Percentiles rank a stretch among this genome's conserved stretches.
These are phyloP conservation scores for Quercus glauca DNA, from an alignment of 306 rosid species.

Conservation along the genomic window DNA sequence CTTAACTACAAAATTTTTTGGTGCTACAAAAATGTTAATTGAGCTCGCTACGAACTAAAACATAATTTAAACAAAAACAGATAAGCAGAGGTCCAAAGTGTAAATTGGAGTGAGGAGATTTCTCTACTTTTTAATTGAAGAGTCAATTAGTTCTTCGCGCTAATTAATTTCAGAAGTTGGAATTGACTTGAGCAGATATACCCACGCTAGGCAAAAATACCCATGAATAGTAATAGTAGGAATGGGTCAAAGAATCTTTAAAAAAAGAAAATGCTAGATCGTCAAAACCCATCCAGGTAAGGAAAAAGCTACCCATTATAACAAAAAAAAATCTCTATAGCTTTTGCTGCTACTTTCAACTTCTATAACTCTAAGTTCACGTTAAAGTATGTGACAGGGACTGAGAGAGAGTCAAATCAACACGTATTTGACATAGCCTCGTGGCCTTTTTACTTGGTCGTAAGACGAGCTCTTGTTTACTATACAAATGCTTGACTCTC, in stretches of 20 bases:
- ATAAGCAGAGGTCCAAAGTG: too few relatives aligned
- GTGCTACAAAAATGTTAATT: too few relatives aligned
- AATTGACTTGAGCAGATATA: too few relatives aligned
- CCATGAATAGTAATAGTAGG: background rate
- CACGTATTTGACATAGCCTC: background rate
- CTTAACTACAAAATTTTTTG: too few relatives aligned
- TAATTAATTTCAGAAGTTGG: too few relatives aligned
- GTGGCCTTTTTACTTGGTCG: background rate
- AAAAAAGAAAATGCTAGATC: background rate
- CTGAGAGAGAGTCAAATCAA: background rate
- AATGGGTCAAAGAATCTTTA: background rate
- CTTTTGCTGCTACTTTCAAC: background rate
- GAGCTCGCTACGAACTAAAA: too few relatives aligned
- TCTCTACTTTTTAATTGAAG: too few relatives aligned
- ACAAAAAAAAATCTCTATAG: background rate
- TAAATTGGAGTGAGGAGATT: too few relatives aligned
- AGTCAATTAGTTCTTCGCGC: too few relatives aligned
- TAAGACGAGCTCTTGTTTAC: background rate
- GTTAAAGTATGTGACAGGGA: slow-evolving; percentile 10
- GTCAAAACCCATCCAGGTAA: background rate
- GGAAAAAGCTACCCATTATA: background rate
- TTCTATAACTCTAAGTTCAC: background rate
- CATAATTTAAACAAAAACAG: too few relatives aligned
- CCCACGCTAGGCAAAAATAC: too few relatives aligned
- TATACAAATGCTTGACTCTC: background rate